Evolutionary conservation across 1,284 basidiomycete species (phyloP).

Genomic region (Ustilago tritici): DNA sequence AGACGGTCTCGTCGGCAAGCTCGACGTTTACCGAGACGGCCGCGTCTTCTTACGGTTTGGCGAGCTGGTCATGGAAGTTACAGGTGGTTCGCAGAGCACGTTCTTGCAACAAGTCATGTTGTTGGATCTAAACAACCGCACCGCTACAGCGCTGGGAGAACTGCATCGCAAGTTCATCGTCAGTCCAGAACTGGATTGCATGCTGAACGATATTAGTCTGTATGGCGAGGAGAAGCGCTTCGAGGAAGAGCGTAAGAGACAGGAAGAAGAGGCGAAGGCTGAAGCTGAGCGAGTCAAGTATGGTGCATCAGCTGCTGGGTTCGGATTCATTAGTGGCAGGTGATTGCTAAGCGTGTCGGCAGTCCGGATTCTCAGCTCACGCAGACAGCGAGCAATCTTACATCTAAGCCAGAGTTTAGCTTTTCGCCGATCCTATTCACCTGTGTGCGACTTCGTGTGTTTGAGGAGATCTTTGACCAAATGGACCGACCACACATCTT

Average conservation of each 20-base stretch:
- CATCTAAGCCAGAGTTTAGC: neutral
- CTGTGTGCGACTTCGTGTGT: neutral
- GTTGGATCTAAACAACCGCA: conserved; percentile 76
- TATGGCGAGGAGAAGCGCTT: conserved; percentile 30
- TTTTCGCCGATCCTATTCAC: neutral
- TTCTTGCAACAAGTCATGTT: conserved; percentile 90
- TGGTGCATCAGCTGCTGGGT: conserved; percentile 17
- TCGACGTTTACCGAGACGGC: conserved; percentile 63
- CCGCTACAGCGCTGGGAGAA: conserved; percentile 82
- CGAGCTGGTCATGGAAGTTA: conserved; percentile 71
- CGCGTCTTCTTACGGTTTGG: conserved; percentile 62
- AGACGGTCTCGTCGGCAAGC: conserved; percentile 63
- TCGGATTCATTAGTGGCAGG: conserved; percentile 18
- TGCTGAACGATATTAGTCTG: conserved; percentile 74
- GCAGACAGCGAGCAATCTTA: neutral
- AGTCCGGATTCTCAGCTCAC: neutral
- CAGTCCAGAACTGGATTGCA: conserved; percentile 83
- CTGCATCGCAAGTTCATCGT: conserved; percentile 86
- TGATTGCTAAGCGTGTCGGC: neutral
- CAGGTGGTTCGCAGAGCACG: conserved; percentile 83
- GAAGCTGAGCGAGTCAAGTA: conserved; percentile 31
- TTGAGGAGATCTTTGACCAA: neutral
- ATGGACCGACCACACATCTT: neutral
- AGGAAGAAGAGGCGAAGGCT: conserved; percentile 24
- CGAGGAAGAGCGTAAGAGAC: conserved; percentile 14